Evolutionary conservation across 495 filamentous ascomycete species (phyloP).

Genomic region (Opeltia flavorubescens): DNA sequence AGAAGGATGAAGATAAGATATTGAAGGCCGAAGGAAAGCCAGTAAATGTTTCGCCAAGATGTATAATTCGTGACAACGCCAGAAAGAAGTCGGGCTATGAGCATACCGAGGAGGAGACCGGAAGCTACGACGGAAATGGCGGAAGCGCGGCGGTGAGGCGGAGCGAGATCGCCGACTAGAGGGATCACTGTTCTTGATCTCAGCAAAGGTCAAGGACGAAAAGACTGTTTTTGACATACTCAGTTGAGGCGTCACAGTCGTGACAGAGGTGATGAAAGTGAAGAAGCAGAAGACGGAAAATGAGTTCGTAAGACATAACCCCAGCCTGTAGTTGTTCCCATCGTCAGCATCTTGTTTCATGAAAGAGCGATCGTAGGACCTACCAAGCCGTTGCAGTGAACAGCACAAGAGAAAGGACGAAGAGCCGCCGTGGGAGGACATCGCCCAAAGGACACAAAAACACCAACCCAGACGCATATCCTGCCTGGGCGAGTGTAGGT

Average conservation of each 20-base stretch:
- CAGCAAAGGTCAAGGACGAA: background rate
- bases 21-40: conserved; percentile 63
- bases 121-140: conserved; percentile 61
- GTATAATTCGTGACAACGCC: conserved; percentile 60
- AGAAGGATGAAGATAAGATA: conserved; percentile 49
- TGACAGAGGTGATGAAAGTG: conserved; percentile 55
- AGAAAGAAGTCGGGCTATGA: conserved; percentile 63
- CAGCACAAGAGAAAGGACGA: conserved; percentile 51
- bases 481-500: conserved; percentile 68
- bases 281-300: conserved; percentile 52
- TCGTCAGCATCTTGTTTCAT: conserved; percentile 2
- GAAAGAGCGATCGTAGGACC: conserved; percentile 5
- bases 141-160: conserved; percentile 49
- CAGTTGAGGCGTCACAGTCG: conserved; percentile 57
- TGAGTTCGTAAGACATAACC: conserved; percentile 51
- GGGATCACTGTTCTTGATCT: conserved; percentile 51
- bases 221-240: conserved; percentile 15
- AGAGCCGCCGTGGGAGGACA: conserved; percentile 51
- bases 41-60: conserved; percentile 66
- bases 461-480: conserved; percentile 61
- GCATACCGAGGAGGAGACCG: conserved; percentile 61
- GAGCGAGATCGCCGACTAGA: conserved; percentile 68
- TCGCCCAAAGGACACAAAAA: conserved; percentile 72
- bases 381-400: conserved; percentile 53
- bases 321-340: conserved; percentile 30